Conservation (phyloP, 176 grass and related monocot species). For the Ensete ventricosum region DNA sequence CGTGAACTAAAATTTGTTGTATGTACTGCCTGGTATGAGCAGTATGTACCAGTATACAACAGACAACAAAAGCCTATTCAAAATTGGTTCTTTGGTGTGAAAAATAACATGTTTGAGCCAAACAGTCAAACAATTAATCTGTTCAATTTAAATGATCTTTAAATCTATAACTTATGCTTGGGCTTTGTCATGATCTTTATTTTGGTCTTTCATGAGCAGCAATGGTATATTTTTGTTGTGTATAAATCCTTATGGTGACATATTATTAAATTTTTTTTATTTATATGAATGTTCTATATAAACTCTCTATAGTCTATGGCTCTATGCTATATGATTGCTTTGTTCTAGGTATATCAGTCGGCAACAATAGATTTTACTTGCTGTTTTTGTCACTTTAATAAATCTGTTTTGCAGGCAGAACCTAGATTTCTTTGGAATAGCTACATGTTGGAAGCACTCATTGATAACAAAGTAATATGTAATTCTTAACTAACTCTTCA, state of each 20-base stretch:
- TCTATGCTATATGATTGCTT: no score
- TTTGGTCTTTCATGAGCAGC: background rate
- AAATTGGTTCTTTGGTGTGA: no score
- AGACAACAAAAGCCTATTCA: no score
- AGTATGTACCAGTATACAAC: no score
- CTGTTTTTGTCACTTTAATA: background rate
- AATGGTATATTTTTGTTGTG: no score
- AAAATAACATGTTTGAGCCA: background rate
- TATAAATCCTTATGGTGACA: no score
- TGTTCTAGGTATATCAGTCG: background rate
- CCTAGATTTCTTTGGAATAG: constrained; percentile 96
- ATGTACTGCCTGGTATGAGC: no score
- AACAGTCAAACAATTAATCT: background rate
- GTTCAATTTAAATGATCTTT: background rate
- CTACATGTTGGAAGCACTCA: constrained; percentile 91
- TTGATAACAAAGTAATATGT: constrained; percentile 67
- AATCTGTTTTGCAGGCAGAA: constrained; percentile 61
- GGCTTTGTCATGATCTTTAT: background rate
- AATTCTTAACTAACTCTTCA: constrained; percentile 4
- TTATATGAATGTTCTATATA: no score
- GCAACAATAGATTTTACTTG: background rate
- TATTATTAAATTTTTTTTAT: no score
- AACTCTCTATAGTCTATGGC: no score
- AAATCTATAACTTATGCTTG: background rate
- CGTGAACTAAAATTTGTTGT: no score